Base-by-base conservation (phyloP, 305 asterid species). In the Plantago lanceolata region DNA sequence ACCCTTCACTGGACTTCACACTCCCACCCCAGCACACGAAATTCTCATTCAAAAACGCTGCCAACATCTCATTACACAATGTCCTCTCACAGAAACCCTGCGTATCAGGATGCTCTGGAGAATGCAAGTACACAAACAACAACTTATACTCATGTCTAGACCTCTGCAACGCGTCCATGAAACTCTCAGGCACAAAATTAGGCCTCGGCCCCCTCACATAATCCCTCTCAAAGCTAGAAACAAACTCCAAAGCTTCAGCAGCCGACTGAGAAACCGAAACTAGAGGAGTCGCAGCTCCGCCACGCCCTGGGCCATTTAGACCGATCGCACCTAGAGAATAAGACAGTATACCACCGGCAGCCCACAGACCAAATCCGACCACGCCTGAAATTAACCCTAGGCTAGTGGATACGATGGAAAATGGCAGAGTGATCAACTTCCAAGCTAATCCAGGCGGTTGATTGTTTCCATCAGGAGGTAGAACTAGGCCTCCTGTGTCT, bases 1-100 rank as follows among this genome's bases (percentile, higher is more conserved):
- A 93, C 44, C 99, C 99, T 70, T 93, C 99, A 59, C 90, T 93
- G 16, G 85, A 82, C 81, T 92, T 86, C 37, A 90, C 90, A 67
- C 93, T 93, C 51, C 93, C 97, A 68, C 97, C 99, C 99, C 99
- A 90, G 19, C 81, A 66, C 68, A 93, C 95, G 59, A 93, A 93
- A 62, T 93, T 90, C 82, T 93, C 99, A 66, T 86, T 86, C 73
- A 93, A 75, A 68, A 93, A 90, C 18, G 82, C 90, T 4, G 67
- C 75, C 71, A 93, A 70, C 67, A 72, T 77, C 71, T 90, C 96
- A 65, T 78, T 75, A 70, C 95, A 88, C 65, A 90, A 72, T 19
- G 95, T 88, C 64, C 88, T 68, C 65, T 76, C 86, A 59, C 99
- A 94, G 64, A 94, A 94, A 7, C 59, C 68, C 2, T 82, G 84